These are phyloP conservation scores for Ophiostoma ulmi DNA, from an alignment of 2,329 filamentous ascomycete species.

Conservation along the genomic window DNA sequence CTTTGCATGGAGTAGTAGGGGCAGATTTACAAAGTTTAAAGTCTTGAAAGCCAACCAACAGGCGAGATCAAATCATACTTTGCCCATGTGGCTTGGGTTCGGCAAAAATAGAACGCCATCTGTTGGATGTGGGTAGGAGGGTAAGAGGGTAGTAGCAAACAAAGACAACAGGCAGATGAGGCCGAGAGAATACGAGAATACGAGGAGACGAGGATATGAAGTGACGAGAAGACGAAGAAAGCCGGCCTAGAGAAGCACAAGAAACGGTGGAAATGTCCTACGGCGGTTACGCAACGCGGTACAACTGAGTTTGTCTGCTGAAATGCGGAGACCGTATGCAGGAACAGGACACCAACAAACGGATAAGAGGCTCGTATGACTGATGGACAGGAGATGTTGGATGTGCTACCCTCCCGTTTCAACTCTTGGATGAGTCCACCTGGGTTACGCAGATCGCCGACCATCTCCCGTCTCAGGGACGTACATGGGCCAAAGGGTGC, in stretches of 20 bases:
- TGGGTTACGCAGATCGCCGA: constrained; percentile 9
- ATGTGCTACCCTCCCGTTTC: not conserved
- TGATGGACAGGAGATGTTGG: not conserved
- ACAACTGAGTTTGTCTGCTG: not conserved
- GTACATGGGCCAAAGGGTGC: not conserved
- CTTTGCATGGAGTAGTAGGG: not conserved
- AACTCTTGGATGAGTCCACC: not conserved
- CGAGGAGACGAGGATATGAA: not conserved
- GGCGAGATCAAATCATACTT: not conserved
- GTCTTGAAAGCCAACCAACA: not conserved
- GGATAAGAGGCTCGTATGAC: not conserved
- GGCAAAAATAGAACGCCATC: not conserved
- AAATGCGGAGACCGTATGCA: not conserved
- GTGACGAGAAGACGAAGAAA: not conserved
- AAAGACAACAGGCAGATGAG: not conserved
- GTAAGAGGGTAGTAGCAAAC: not conserved
- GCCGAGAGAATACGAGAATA: not conserved
- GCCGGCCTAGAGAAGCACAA: not conserved
- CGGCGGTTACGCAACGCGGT: not conserved
- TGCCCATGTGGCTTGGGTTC: not conserved
- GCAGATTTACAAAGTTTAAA: not conserved
- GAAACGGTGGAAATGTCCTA: not conserved
- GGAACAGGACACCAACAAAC: not conserved
- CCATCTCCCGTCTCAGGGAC: constrained; percentile 1
- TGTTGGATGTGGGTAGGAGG: not conserved